Base-by-base conservation (phyloP, 768 basidiomycete genomes). In the Trametes maxima region DNA sequence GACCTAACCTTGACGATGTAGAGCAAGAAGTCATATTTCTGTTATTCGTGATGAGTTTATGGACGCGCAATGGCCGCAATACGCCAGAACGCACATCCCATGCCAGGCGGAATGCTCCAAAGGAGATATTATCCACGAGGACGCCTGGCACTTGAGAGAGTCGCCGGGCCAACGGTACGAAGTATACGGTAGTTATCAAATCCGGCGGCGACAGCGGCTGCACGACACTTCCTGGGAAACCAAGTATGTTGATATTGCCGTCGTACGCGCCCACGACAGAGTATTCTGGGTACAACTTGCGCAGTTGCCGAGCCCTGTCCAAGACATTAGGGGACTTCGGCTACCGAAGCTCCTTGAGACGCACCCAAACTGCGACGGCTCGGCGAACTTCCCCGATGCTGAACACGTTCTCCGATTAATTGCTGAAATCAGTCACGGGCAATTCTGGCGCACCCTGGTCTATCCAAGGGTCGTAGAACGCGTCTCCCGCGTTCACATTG, bases 21-120 rank as follows among this genome's bases (percentile, higher is more conserved):
- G 37, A 88, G 70, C 35, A 86, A 66, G 63, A 84, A 90, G 42
- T 86, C 82, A 54, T 77, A 78, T 66, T 78, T 74, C 87, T 88
- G 66, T 36, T 28, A 54, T 25, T 6, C 12, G 7, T 14, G 24
- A 39, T 54, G 42, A 43, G 17, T 46, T 14, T 12, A 17, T 12
- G 5, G 22, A 33, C 48, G 16, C 35, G 43, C 11, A 43, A 36
- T 24, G 16, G n/a, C 17, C 45, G 55, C 11, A 45, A 52, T 22
- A 8, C 8, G 28, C 28, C 28, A 33, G 14, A 45, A 46, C 82
- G 70, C 65, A 85, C 88, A 61, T 84, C 78, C 88, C 88, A 91
- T 10, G 76, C 73, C 1, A 85, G 64, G 35, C 75, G 75, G 70
- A 87, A 87, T 2, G 79, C 76, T 17, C 85, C 87, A 60, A 83